Evolutionary conservation across 805 yeast species (phyloP), one percentile per base, ranked within the genome.

Genomic region (Yamadazyma nakazawae): DNA sequence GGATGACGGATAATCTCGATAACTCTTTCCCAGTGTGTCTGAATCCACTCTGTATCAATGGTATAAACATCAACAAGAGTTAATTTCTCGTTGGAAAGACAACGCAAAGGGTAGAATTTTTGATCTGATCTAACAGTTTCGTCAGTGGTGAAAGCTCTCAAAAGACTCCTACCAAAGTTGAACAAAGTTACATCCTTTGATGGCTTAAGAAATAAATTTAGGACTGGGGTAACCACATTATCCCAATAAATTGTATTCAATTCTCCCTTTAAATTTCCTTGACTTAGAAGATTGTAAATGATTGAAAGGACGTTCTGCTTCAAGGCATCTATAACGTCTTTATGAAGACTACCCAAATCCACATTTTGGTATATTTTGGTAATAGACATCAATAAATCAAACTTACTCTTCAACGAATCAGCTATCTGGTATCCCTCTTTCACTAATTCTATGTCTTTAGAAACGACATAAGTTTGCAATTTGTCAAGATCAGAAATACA

Each of bases 221-320:
- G 52, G 0, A 67, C 53, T 1, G 68, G 68, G 34, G 60, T 65
- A 10, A 72, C 49, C 5, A 72, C 53, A 34, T 59, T 60, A 43
- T 70, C 75, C 76, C 76, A 72, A 34, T 64, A 62, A 8, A 66
- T 49, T 40, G 63, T 63, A 31, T 66, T 45, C 46, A 63, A 59
- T 44, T 63, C 65, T 31, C 52, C 46, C 12, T 53, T 47, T 12
- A 50, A 43, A 8, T 31, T 28, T 18, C 49, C 11, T 42, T 54
- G 48, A 36, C 49, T 54, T 28, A 47, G 41, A 26, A 46, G 40
- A 48, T 26, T 54, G 45, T 42, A 55, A 40, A 26, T 54, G 49
- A 50, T 62, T 54, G 67, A 53, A 18, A 67, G 39, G 36, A 68
- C 62, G 21, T 59, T 46, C 35, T 57, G 58, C 50, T 71, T 63